phyloP scores from a whole-genome alignment of 768 basidiomycete species.

The Suillus bovinus region DNA sequence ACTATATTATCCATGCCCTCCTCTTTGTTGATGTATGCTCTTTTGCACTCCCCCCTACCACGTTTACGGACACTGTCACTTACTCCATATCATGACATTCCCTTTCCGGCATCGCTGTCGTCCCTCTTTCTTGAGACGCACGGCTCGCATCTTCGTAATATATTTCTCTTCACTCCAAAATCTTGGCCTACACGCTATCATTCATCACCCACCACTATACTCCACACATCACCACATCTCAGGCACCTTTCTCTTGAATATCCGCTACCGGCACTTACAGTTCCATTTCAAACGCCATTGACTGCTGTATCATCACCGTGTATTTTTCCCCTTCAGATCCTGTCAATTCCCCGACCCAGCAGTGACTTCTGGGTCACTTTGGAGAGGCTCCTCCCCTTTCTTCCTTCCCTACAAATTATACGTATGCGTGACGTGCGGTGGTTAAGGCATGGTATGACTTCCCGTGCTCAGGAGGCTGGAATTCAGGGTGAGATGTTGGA shows the following conservation, averaged over 20 bases:
- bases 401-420: slow-evolving; percentile 59
- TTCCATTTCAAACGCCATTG: slow-evolving; percentile 23
- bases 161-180: slow-evolving; percentile 69
- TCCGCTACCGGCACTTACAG: slow-evolving; percentile 56
- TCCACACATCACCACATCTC: slow-evolving; percentile 53
- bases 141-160: slow-evolving; percentile 55
- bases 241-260: slow-evolving; percentile 72
- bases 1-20: slow-evolving; percentile 66
- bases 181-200: slow-evolving; percentile 63
- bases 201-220: slow-evolving; percentile 50
- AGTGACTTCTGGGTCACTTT: slow-evolving; percentile 56
- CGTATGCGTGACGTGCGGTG: slow-evolving; percentile 71
- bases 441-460: slow-evolving; percentile 66
- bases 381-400: slow-evolving; percentile 51
- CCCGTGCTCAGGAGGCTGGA: slow-evolving; percentile 67
- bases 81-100: slow-evolving; percentile 73
- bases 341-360: slow-evolving; percentile 77
- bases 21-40: slow-evolving; percentile 59
- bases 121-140: slow-evolving; percentile 61
- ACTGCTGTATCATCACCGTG: slow-evolving; percentile 31
- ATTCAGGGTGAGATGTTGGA: slow-evolving; percentile 80
- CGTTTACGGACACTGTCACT: slow-evolving; percentile 61
- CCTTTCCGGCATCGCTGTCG: slow-evolving; percentile 55
- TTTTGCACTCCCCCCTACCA: slow-evolving; percentile 63
- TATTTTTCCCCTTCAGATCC: slow-evolving; percentile 48